Evolutionary conservation across 2,329 filamentous ascomycete genomes (phyloP).

Genomic region (Sporothrix schenckii): DNA sequence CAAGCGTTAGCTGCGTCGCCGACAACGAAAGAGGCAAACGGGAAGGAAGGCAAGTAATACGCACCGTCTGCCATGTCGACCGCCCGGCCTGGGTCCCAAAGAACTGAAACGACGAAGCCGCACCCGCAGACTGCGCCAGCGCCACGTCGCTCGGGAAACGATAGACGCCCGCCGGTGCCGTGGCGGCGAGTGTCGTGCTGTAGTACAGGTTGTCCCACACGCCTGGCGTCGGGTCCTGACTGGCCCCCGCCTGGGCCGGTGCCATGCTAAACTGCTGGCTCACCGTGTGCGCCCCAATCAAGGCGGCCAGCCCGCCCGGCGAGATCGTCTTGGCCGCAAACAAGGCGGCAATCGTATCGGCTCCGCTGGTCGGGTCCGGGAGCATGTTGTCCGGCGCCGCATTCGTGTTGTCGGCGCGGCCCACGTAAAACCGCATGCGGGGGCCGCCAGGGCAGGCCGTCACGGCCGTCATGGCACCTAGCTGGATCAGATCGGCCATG

Average conservation of each 20-base stretch:
- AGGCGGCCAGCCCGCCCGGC: constrained; percentile 53
- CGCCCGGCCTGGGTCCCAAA: constrained; percentile 46
- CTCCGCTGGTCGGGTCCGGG: constrained; percentile 47
- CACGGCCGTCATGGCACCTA: constrained; percentile 49
- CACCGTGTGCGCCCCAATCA: constrained; percentile 57
- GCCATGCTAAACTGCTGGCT: constrained; percentile 53
- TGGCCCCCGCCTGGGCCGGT: constrained; percentile 42
- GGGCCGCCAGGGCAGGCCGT: constrained; percentile 56
- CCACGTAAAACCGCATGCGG: constrained; percentile 50
- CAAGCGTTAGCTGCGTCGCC: not conserved
- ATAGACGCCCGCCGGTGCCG: constrained; percentile 40
- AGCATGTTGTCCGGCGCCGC: constrained; percentile 50
- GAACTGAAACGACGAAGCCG: constrained; percentile 44
- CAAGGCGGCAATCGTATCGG: constrained; percentile 49
- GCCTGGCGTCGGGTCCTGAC: constrained; percentile 53
- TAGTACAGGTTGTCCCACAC: constrained; percentile 57
- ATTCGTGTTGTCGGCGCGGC: constrained; percentile 32
- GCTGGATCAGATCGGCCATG: constrained; percentile 50
- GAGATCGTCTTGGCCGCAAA: constrained; percentile 56
- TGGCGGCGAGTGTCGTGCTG: constrained; percentile 43
- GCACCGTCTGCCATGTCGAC: constrained; percentile 48
- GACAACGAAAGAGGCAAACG: not conserved
- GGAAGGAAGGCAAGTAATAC: not conserved
- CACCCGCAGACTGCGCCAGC: constrained; percentile 46
- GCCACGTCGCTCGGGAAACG: constrained; percentile 49